Conservation (phyloP, 495 filamentous ascomycete species). For the Aspergillus sparsus region DNA sequence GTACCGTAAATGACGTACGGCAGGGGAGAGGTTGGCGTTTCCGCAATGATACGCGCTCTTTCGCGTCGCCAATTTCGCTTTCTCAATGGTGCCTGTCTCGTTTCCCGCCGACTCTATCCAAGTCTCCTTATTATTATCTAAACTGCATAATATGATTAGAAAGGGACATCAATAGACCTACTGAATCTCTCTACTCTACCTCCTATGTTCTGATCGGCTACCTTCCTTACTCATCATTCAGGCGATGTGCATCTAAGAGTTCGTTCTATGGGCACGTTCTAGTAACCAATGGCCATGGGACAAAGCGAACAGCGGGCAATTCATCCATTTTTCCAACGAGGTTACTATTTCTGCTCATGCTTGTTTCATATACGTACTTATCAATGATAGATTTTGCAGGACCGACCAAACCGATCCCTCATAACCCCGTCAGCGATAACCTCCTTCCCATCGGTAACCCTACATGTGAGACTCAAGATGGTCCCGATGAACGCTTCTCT, state of each 20-base stretch:
- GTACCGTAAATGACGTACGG: conserved; percentile 17
- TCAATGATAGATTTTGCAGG: conserved; percentile 28
- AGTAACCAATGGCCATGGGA: conserved; percentile 43
- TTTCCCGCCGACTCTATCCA: neutral
- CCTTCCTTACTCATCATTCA: neutral
- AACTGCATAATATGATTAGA: neutral
- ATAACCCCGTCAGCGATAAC: conserved; percentile 8
- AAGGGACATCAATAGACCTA: neutral
- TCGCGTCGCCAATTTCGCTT: conserved; percentile 22
- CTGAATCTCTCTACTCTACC: neutral
- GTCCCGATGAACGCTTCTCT: neutral
- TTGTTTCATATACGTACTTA: neutral
- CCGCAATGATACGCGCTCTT: conserved; percentile 22
- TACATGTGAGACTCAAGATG: neutral
- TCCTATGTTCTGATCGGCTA: conserved; percentile 1
- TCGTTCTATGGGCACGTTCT: conserved; percentile 29
- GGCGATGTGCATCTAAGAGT: conserved; percentile 24
- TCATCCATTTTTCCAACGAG: conserved; percentile 48
- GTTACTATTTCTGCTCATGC: conserved; percentile 22
- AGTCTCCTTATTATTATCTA: neutral
- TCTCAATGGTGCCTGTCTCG: conserved; percentile 1
- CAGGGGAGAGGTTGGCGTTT: conserved; percentile 8
- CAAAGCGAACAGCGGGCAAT: conserved; percentile 42
- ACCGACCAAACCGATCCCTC: conserved; percentile 14
- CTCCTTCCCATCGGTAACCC: conserved; percentile 2